phyloP scores from a whole-genome alignment of 495 filamentous ascomycete species.

The Aspergillus indologenus region DNA sequence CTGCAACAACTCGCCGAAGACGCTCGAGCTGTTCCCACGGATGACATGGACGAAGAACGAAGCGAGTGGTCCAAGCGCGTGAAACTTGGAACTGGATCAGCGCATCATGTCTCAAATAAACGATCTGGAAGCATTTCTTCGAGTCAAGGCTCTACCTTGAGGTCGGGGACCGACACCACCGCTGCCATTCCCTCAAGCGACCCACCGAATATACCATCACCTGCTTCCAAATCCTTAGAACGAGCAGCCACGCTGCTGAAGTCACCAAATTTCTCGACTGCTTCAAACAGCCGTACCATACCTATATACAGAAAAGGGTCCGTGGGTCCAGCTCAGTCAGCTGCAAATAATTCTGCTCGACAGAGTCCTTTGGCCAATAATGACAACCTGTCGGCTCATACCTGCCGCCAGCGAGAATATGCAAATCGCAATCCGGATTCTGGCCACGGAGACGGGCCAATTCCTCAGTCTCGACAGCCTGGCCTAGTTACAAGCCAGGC shows the following conservation, averaged over 20 bases:
- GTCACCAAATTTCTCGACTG: not conserved
- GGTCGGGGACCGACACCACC: not conserved
- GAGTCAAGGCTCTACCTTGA: slow-evolving; percentile 18
- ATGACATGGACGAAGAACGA: slow-evolving; percentile 50
- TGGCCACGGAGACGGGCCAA: not conserved
- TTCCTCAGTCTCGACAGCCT: not conserved
- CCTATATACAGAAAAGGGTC: slow-evolving; percentile 27
- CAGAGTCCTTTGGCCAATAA: slow-evolving; percentile 24
- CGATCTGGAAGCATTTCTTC: slow-evolving; percentile 26
- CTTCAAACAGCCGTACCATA: slow-evolving; percentile 1
- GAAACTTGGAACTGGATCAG: slow-evolving; percentile 39
- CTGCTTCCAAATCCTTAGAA: not conserved
- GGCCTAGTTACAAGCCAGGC: not conserved
- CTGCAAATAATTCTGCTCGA: not conserved
- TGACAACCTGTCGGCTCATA: slow-evolving; percentile 25
- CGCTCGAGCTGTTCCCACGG: slow-evolving; percentile 37
- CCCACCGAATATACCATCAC: not conserved
- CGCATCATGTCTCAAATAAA: slow-evolving; percentile 27
- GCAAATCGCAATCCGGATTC: not conserved
- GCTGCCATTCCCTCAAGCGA: not conserved
- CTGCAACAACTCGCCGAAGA: slow-evolving; percentile 52
- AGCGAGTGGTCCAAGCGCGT: slow-evolving; percentile 54
- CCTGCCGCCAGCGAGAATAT: slow-evolving; percentile 8
- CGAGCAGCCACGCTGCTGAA: not conserved
- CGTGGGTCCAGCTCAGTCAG: not conserved